Conservation (phyloP, 331 rosid genomes). For the Cydonia oblonga region DNA sequence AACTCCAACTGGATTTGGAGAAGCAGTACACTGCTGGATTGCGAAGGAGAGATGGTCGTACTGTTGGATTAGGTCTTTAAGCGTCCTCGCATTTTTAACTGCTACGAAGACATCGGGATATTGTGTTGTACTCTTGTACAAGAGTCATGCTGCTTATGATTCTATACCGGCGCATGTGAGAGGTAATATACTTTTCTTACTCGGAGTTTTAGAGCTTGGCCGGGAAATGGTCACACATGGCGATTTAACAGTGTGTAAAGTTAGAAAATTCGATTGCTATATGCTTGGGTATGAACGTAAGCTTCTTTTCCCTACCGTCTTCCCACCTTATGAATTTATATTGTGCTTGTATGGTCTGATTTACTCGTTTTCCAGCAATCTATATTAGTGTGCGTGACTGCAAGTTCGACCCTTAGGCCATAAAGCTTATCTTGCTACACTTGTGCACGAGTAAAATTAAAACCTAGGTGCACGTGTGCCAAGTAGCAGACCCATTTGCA, state of each 20-base stretch:
- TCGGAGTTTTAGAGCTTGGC: background rate
- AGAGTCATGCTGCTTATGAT: conserved; percentile 3
- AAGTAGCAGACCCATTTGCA: too few species aligned
- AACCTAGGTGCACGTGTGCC: too few species aligned
- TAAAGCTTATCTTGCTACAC: too few species aligned
- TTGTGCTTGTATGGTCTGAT: too few species aligned
- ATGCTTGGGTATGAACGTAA: background rate
- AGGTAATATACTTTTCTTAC: background rate
- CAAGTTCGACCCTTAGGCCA: too few species aligned
- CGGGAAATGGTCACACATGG: background rate
- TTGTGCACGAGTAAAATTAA: too few species aligned
- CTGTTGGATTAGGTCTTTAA: conserved; percentile 90
- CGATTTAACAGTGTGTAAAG: background rate
- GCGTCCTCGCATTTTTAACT: conserved; percentile 7
- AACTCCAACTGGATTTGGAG: conserved; percentile 85
- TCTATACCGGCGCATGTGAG: background rate
- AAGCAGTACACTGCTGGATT: conserved; percentile 96
- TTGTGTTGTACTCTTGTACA: background rate
- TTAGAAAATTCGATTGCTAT: background rate
- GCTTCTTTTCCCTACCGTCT: too few species aligned
- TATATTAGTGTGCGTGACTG: too few species aligned
- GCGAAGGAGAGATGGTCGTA: conserved; percentile 90
- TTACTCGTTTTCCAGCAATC: too few species aligned
- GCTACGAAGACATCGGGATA: background rate
- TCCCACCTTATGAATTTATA: too few species aligned